Base-by-base conservation (phyloP, 208 protist species). In the Leptomonas pyrrhocoris region DNA sequence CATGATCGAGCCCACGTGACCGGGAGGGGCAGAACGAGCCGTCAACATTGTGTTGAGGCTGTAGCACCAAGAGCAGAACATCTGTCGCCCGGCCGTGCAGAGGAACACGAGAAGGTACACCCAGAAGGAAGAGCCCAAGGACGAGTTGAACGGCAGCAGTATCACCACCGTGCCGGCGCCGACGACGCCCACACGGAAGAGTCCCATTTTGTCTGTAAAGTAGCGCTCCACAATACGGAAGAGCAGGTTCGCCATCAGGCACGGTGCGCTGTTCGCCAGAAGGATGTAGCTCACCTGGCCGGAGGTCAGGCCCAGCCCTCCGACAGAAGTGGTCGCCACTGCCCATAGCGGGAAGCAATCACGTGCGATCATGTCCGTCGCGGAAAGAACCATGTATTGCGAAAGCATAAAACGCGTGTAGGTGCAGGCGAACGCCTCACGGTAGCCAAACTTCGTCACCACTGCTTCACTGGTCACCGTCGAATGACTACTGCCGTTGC, bases 11-110 rank as follows among this genome's bases (percentile, higher is more conserved):
- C 84, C 84, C 1, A 84, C 74, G 51, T 85, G 72, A 9, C 76
- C 78, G 0, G 45, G 34, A 16, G 80, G 80, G 2, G 84, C 80
- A 0, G 77, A 62, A 40, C 77, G 76, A 6, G 88, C 80, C 8
- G 85, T 93, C 30, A 93, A 59, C 65, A 90, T 73, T 19, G 74
- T 83, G 57, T 79, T 88, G 23, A 90, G 64, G 23, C 76, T 80
- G 81, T 81, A 89, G 46, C 74, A 79, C 80, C 84, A 93, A n/a
- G 78, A 67, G n/a, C 31, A 51, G 62, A 83, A 90, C 28, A 86
- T 77, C 36, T 83, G 80, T 34, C 71, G 65, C 18, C 45, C 30
- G 11, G 69, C 64, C 6, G 63, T 73, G 54, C 60, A 79, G 19
- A 83, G 18, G 23, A 85, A 50, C 2, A 88, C 66, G 0, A 83